Evolutionary conservation across 2,329 filamentous ascomycete genomes (phyloP).

Genomic region (Colletotrichum incanum): DNA sequence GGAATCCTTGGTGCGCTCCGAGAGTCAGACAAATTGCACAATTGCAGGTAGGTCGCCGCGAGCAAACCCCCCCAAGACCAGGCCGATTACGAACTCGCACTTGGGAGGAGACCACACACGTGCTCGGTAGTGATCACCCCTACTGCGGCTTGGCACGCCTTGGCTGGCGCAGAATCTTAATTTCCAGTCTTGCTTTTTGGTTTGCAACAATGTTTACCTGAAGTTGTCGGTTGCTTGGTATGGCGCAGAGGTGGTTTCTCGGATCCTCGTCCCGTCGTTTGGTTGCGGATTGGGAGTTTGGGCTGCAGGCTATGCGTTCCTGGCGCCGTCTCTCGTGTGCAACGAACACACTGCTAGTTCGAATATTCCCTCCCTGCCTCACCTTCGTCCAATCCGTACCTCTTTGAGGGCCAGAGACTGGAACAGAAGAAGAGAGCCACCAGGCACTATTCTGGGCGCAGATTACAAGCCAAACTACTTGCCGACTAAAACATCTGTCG

Average conservation of each 20-base stretch:
- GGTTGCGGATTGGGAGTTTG: conserved; percentile 7
- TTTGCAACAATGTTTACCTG: conserved; percentile 10
- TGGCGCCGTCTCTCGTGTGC: neutral
- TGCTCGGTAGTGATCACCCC: conserved; percentile 6
- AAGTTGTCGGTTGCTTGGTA: conserved; percentile 19
- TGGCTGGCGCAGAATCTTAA: conserved; percentile 13
- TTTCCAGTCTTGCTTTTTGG: conserved; percentile 11
- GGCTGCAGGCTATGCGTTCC: neutral
- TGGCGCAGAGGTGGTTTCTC: neutral
- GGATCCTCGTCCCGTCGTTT: conserved; percentile 9
- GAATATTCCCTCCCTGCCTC: neutral
- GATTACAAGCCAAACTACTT: neutral
- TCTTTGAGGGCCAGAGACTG: neutral
- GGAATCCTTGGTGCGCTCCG: conserved; percentile 15
- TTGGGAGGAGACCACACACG: neutral
- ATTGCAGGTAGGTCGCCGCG: neutral
- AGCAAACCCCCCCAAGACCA: conserved; percentile 1
- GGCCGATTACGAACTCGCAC: neutral
- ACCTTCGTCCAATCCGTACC: neutral
- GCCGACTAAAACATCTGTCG: neutral
- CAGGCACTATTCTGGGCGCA: neutral
- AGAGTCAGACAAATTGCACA: conserved; percentile 17
- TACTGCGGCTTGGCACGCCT: conserved; percentile 26
- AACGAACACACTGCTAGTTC: neutral
- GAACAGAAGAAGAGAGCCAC: neutral